A percentile compares a stretch with the other conserved stretches of the same genome.
Conservation (phyloP, 73 alveolate species). For the Paramecium octaurelia region DNA sequence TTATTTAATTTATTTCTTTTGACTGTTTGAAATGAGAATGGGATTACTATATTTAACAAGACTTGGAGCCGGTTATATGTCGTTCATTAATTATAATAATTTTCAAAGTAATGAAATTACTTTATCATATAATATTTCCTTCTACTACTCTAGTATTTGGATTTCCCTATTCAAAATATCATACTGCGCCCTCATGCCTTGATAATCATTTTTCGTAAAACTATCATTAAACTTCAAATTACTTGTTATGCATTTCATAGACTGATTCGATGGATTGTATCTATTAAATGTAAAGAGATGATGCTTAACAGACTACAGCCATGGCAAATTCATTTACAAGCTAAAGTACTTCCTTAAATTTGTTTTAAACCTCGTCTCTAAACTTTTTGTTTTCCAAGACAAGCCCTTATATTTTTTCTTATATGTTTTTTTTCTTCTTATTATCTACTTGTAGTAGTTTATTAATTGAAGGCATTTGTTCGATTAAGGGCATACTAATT, state of each 20-base stretch:
- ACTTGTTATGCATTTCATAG: neutral
- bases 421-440: neutral
- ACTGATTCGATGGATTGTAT: neutral
- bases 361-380: neutral
- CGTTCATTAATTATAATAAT: constrained; percentile 26
- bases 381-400: neutral
- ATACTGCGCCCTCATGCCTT: neutral
- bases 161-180: neutral
- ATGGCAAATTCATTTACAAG: neutral
- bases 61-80: constrained; percentile 46
- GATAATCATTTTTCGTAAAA: neutral
- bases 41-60: constrained; percentile 50
- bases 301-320: neutral
- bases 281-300: neutral
- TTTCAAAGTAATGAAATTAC: constrained; percentile 28
- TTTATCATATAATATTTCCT: neutral
- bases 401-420: neutral
- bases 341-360: neutral
- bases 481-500: neutral
- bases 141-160: neutral
- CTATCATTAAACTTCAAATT: neutral
- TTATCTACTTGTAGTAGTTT: neutral
- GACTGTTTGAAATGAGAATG: constrained; percentile 52
- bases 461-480: neutral
- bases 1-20: constrained; percentile 45